Base-by-base conservation (phyloP, 371 early-diverging fungal species). In the Vittaforma corneae region DNA sequence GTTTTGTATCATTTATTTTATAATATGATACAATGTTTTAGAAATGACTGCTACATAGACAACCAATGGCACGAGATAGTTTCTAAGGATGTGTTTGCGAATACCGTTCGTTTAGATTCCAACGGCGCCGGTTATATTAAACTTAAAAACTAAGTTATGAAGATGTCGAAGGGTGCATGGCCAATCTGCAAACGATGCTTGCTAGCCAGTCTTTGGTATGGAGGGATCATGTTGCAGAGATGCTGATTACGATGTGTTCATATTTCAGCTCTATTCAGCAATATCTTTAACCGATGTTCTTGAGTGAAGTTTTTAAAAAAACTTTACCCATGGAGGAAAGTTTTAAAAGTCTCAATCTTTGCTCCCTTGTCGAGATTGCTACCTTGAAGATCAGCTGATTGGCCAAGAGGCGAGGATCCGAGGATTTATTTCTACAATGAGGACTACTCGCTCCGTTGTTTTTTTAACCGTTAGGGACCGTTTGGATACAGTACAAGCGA, bases 381-480 rank as follows among this genome's bases (percentile, higher is more conserved):
- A 14, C 6, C 16, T 50, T 11, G 22, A 50, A 22, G 50, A 58
- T 35, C 4, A 4, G 5, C 5, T 20, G 3, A 33, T 4, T 6
- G 24, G 30, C n/a, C 40, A 62, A 53, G n/a, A 34, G 16, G 51
- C 71, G 1, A 34, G 2, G 26, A n/a, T 77, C 18, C 18, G 70
- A 38, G 79, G 79, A n/a, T 76, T 72, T 75, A 50, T 74, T 24
- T 24, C 46, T 44, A 69, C 55, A 51, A 35, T 61, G 11, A 66
- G 73, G 22, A 29, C 57, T 4, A 60, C 46, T 26, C 62, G 70
- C 2, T 69, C 62, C 24, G 61, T 64, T 42, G 53, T 56, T 2
- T 79, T 79, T 60, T 52, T 79, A n/a, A 69, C 65, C 18, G 50
- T 79, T 1, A 53, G 79, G 42, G 68, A 77, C 26, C 42, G 55